phyloP scores from a whole-genome alignment of 805 yeast species.

The Komagataella kurtzmanii region DNA sequence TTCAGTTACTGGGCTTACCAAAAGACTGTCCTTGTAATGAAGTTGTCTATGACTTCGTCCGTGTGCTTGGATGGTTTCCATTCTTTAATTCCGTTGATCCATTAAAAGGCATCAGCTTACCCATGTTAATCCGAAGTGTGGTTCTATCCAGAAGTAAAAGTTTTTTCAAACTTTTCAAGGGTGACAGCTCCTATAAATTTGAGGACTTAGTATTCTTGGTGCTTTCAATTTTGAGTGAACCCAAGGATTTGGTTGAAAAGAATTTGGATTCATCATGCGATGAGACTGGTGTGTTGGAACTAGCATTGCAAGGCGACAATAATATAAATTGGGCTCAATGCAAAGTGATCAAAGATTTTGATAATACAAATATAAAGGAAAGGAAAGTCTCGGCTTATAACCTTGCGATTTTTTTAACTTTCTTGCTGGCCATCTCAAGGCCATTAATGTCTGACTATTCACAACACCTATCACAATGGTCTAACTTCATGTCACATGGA shows the following conservation, averaged over 20 bases:
- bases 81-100: not conserved
- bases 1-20: not conserved
- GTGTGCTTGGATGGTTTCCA: not conserved
- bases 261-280: not conserved
- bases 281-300: not conserved
- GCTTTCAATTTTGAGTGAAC: not conserved
- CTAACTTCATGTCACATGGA: conserved; percentile 28
- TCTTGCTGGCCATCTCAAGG: conserved; percentile 31
- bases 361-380: conserved; percentile 1
- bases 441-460: conserved; percentile 10
- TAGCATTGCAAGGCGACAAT: not conserved
- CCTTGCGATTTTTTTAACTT: conserved; percentile 30
- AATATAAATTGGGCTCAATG: not conserved
- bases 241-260: not conserved
- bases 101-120: not conserved
- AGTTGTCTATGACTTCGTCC: not conserved
- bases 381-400: conserved; percentile 23
- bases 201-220: not conserved
- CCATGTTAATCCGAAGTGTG: not conserved
- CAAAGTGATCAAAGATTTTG: not conserved
- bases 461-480: conserved; percentile 20
- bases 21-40: not conserved
- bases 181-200: not conserved
- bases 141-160: not conserved
- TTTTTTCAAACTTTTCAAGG: not conserved